Evolutionary conservation across 768 basidiomycete species (phyloP), one percentile per base, ranked within the genome.

Genomic region (Suillus occidentalis): DNA sequence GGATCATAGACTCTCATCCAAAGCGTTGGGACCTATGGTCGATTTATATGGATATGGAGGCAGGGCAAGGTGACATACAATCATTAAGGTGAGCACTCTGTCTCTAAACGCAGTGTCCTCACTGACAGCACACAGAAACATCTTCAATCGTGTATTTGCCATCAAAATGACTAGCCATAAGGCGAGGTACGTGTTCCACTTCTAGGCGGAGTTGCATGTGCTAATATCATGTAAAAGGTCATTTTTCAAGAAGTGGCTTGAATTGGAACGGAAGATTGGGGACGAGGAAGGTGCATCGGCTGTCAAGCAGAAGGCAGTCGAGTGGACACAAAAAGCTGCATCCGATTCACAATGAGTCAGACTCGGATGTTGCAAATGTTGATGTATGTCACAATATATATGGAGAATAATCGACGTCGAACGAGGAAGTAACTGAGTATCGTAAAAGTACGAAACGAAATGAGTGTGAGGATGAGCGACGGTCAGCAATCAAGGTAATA

Each of bases 191-290:
- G 89, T 83, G n/a, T 28, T 62, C 36, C 4, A 42, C 53, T 37
- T 31, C n/a, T 7, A 25, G 43, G 25, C 8, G 6, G 57, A 28
- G 12, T 10, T 59, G 28, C 18, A 42, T 70, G 62, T 70, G 39
- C 62, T 68, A 13, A 69, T 69, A 65, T 60, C 64, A 28, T 64
- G 36, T 57, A 14, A 64, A n/a, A 95, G 94, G 78, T 87, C 89
- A 36, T 90, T 98, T 77, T 99, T 99, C 86, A 99, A 99, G 79
- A 98, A 98, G 76, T 97, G 96, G 94, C 82, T 99, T 39, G 89
- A 89, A 65, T 77, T 97, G 45, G 97, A 99, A 76, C 87, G 86
- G 69, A 85, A 87, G 69, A 78, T 95, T 65, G 97, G 97, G 5
- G 93, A 97, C 70, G 93, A 91, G 65, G 89, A 89, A 50, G 95